Conservation (phyloP, 2,329 filamentous ascomycete genomes). For the Xylariaceae sp. region DNA sequence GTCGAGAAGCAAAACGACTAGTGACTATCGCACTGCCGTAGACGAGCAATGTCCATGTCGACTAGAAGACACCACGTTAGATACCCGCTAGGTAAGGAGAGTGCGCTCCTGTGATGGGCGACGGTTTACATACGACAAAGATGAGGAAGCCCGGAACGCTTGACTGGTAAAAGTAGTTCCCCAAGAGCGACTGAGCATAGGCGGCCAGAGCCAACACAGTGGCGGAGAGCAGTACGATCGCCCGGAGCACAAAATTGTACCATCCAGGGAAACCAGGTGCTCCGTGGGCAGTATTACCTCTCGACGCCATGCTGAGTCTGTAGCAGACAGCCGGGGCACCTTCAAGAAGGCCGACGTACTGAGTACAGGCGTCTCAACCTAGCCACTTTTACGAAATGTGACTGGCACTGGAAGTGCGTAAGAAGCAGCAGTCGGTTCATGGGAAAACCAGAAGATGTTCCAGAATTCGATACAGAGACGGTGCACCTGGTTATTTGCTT, state of each 20-base stretch:
- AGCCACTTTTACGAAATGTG: too few species aligned
- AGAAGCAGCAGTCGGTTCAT: too few species aligned
- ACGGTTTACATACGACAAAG: constrained; percentile 36
- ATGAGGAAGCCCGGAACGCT: constrained; percentile 40
- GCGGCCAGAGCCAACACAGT: constrained; percentile 36
- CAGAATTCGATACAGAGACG: too few species aligned
- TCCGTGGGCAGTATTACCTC: constrained; percentile 34
- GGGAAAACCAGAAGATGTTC: too few species aligned
- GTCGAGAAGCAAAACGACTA: constrained; percentile 32
- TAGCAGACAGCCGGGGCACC: constrained; percentile 1
- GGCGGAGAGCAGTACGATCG: constrained; percentile 36
- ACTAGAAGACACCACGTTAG: too few species aligned
- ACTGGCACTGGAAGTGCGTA: too few species aligned
- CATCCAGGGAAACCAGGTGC: constrained; percentile 34
- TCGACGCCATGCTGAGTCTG: constrained; percentile 21
- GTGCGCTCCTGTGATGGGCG: constrained; percentile 7
- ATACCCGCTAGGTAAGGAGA: too few species aligned
- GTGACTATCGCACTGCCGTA: constrained; percentile 34
- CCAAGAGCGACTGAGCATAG: constrained; percentile 35
- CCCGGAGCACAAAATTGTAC: constrained; percentile 34
- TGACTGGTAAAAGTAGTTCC: constrained; percentile 23
- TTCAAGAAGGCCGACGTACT: not conserved
- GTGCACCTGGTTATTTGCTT: too few species aligned
- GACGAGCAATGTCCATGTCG: constrained; percentile 37
- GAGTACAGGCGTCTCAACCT: not conserved